phyloP scores from a whole-genome alignment of 257 asterid species.

The Solanum bulbocastanum region DNA sequence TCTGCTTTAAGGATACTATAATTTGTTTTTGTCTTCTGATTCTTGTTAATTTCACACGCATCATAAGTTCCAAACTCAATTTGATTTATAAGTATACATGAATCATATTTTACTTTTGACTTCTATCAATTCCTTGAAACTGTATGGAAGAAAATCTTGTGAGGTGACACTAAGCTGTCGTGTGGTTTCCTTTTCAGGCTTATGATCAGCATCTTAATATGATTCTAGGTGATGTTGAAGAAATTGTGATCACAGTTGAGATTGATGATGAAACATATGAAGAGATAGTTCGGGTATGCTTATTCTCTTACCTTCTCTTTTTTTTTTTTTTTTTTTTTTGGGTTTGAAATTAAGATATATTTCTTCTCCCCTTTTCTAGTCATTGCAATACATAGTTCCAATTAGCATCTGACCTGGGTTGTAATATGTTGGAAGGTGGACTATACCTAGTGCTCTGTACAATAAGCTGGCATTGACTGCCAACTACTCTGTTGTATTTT shows the following conservation, averaged over 20 bases:
- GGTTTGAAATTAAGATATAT: background rate
- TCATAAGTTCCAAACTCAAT: background rate
- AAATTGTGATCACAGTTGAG: slow-evolving; percentile 83
- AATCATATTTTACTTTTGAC: background rate
- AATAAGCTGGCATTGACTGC: background rate
- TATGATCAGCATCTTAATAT: slow-evolving; percentile 98
- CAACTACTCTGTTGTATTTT: background rate
- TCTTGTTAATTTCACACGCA: background rate
- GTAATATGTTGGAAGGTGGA: background rate
- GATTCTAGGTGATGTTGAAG: slow-evolving; percentile 98
- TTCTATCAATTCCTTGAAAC: background rate
- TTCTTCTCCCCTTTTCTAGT: background rate
- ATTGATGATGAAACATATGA: slow-evolving; percentile 97
- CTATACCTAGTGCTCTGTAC: background rate
- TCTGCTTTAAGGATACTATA: background rate
- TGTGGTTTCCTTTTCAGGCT: slow-evolving; percentile 45
- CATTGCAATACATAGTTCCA: background rate
- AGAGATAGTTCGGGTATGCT: slow-evolving; percentile 90
- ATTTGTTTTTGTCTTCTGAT: background rate
- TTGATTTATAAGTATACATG: background rate
- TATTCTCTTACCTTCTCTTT: background rate
- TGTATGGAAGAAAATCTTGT: background rate
- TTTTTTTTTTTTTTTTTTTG: background rate
- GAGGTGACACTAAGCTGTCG: background rate
- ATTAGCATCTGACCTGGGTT: background rate